phyloP scores from a whole-genome alignment of 1,284 basidiomycete genomes.

The Cystobasidium pallidum region DNA sequence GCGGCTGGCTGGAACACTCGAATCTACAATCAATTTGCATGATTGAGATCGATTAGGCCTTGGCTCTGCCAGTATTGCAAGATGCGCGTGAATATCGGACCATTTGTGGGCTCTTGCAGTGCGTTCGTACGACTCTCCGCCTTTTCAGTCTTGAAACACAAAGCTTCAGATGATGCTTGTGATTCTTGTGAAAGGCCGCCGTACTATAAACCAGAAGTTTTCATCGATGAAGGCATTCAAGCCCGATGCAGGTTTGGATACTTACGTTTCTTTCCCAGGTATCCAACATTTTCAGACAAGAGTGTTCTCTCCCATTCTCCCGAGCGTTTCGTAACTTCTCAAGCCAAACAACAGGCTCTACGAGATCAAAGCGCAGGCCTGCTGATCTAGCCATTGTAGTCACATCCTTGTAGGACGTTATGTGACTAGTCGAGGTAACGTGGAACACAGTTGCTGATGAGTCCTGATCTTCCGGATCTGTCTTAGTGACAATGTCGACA shows the following conservation, averaged over 20 bases:
- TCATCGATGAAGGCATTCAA: not conserved
- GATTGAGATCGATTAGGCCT: conserved; percentile 3
- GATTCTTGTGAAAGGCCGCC: not conserved
- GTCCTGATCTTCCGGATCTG: conserved; percentile 42
- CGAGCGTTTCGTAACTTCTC: not conserved
- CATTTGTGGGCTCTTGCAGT: not conserved
- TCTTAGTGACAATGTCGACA: conserved; percentile 59
- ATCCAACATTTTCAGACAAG: conserved; percentile 30
- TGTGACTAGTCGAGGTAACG: conserved; percentile 67
- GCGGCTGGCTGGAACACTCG: not conserved
- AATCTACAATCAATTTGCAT: not conserved
- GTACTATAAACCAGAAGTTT: not conserved
- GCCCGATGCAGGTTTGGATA: not conserved
- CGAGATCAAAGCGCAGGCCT: conserved; percentile 21
- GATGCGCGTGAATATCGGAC: not conserved
- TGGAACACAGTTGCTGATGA: conserved; percentile 61
- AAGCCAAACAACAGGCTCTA: conserved; percentile 29
- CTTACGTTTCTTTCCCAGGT: conserved; percentile 42
- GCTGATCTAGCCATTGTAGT: conserved; percentile 7
- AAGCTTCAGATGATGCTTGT: not conserved
- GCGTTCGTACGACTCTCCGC: conserved; percentile 4
- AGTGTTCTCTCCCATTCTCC: conserved; percentile 11
- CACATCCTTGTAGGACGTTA: conserved; percentile 42
- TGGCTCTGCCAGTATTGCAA: conserved; percentile 24
- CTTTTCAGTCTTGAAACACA: conserved; percentile 4